Evolutionary conservation across 2,329 filamentous ascomycete genomes (phyloP).

Genomic region (Penicillium glabrum): DNA sequence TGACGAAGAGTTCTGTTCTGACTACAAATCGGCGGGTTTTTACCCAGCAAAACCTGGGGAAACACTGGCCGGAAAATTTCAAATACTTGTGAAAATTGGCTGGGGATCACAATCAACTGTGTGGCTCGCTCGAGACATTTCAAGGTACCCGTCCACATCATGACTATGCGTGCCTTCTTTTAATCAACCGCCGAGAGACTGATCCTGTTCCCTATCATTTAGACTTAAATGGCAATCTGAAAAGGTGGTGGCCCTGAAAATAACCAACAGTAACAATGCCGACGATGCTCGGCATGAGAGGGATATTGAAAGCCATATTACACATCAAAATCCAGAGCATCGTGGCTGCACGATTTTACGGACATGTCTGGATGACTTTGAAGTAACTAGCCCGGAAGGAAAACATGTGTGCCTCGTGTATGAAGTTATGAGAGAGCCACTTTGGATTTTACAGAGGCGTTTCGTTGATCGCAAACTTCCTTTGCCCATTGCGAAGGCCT

Average conservation of each 20-base stretch:
- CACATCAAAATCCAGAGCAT: slow-evolving; percentile 25
- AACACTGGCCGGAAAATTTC: slow-evolving; percentile 37
- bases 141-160: not conserved
- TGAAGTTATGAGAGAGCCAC: slow-evolving; percentile 36
- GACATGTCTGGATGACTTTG: slow-evolving; percentile 25
- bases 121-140: slow-evolving; percentile 43
- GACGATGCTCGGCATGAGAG: slow-evolving; percentile 18
- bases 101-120: slow-evolving; percentile 45
- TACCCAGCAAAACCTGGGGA: slow-evolving; percentile 44
- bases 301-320: slow-evolving; percentile 32
- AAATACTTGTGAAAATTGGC: slow-evolving; percentile 43
- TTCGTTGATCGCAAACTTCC: slow-evolving; percentile 28
- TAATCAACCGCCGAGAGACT: no score
- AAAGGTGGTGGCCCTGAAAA: slow-evolving; percentile 28
- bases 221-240: slow-evolving; percentile 14
- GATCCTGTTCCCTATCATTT: not conserved
- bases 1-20: slow-evolving; percentile 42
- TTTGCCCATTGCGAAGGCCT: slow-evolving; percentile 29
- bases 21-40: slow-evolving; percentile 36
- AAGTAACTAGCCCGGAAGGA: slow-evolving; percentile 22
- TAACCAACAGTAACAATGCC: slow-evolving; percentile 9
- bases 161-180: not conserved
- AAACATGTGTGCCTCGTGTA: slow-evolving; percentile 37
- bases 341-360: slow-evolving; percentile 17
- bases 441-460: slow-evolving; percentile 30